A percentile compares a stretch with the other conserved stretches of the same genome.
Conservation (phyloP, 306 rosid species). For the Pyrus betulifolia region DNA sequence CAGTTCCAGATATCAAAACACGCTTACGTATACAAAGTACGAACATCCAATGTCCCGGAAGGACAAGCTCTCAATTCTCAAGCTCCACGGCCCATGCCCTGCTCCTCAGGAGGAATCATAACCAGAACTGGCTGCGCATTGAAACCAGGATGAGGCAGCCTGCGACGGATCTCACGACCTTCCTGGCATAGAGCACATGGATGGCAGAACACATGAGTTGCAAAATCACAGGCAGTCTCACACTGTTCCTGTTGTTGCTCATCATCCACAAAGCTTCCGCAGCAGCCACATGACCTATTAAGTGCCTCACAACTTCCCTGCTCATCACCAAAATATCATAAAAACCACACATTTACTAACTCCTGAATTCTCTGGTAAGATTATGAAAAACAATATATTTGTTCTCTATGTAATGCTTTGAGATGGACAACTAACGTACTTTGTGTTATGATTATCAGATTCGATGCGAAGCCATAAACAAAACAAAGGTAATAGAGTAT, state of each 20-base stretch:
- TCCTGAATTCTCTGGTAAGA: not conserved
- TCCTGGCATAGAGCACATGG: slow-evolving; percentile 89
- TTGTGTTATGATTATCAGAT: not conserved
- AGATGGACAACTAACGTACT: too few relatives aligned
- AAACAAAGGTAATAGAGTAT: not conserved
- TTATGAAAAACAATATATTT: not conserved
- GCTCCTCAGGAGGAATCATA: slow-evolving; percentile 88
- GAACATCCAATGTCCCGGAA: slow-evolving; percentile 1
- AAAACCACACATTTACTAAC: not conserved
- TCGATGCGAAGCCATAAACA: not conserved
- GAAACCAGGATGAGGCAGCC: slow-evolving; percentile 82
- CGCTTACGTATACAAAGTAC: slow-evolving; percentile 7
- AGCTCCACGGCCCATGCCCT: slow-evolving; percentile 71
- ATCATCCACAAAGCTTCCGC: slow-evolving; percentile 58
- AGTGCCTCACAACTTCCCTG: slow-evolving; percentile 80
- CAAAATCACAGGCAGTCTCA: slow-evolving; percentile 69
- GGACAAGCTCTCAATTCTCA: slow-evolving; percentile 16
- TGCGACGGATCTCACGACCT: slow-evolving; percentile 93
- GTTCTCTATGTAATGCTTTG: not conserved
- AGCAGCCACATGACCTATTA: slow-evolving; percentile 79
- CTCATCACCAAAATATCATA: slow-evolving; percentile 13
- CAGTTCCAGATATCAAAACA: not conserved
- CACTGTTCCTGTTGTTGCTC: slow-evolving; percentile 70
- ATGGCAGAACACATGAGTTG: slow-evolving; percentile 84
- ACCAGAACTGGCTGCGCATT: slow-evolving; percentile 67